Conservation (phyloP, 2,329 filamentous ascomycete genomes). For the Alternaria brassicae region DNA sequence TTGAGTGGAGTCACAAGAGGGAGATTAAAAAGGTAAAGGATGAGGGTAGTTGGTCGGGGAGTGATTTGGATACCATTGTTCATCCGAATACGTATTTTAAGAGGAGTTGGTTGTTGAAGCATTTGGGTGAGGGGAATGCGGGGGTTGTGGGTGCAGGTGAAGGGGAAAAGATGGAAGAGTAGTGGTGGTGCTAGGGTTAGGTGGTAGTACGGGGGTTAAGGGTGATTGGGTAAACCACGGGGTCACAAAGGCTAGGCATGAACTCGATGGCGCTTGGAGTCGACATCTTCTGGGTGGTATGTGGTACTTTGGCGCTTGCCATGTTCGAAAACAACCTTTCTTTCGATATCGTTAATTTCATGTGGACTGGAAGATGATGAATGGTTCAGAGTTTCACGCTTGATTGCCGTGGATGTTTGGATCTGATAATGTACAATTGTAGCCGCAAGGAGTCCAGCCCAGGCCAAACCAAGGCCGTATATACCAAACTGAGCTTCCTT, state of each 20-base stretch:
- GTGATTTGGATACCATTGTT: constrained; percentile 90
- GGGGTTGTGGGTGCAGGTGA: constrained; percentile 30
- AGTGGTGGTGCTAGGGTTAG: no score
- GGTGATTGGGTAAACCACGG: not conserved
- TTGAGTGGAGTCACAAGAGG: constrained; percentile 81
- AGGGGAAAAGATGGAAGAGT: constrained; percentile 47
- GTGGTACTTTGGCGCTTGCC: no score
- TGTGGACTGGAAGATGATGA: not conserved
- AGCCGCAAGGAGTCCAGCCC: constrained; percentile 11
- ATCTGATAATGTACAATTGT: constrained; percentile 23
- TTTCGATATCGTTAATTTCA: no score
- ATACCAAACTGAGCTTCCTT: not conserved
- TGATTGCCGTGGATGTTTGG: constrained; percentile 3
- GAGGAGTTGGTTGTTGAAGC: constrained; percentile 87
- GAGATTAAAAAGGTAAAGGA: constrained; percentile 61
- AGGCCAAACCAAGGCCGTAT: not conserved
- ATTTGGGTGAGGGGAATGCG: constrained; percentile 63
- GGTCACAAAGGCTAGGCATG: not conserved
- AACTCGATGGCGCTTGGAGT: no score
- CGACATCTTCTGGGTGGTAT: no score
- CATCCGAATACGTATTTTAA: constrained; percentile 99
- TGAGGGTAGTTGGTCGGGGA: constrained; percentile 58
- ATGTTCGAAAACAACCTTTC: no score
- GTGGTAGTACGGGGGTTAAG: not conserved
- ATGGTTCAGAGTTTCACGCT: not conserved